These are phyloP conservation scores for Debaryomyces sp. DNA, from an alignment of 1,139 yeast genomes.

Conservation along the genomic window DNA sequence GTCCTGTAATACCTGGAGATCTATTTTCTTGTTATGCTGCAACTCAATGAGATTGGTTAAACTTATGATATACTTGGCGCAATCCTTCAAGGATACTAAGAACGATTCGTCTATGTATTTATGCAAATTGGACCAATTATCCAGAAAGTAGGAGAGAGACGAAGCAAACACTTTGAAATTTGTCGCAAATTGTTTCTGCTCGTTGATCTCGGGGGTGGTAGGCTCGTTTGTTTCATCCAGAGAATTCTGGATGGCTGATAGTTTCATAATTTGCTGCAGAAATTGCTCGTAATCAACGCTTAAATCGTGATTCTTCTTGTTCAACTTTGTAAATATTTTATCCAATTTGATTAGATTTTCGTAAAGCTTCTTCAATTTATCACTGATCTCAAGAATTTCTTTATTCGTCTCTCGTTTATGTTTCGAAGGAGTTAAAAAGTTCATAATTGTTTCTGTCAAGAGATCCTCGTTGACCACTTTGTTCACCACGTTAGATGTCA, in stretches of 20 bases:
- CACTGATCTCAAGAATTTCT: slow-evolving; percentile 83
- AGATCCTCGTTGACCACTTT: slow-evolving; percentile 60
- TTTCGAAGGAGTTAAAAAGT: slow-evolving; percentile 80
- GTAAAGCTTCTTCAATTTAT: slow-evolving; percentile 78
- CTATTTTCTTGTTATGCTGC: slow-evolving; percentile 90
- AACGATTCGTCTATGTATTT: slow-evolving; percentile 80
- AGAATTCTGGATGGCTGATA: slow-evolving; percentile 51
- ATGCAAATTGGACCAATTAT: slow-evolving; percentile 45
- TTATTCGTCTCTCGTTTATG: slow-evolving; percentile 69
- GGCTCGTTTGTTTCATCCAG: background rate
- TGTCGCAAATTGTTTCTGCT: slow-evolving; percentile 17
- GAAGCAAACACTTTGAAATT: slow-evolving; percentile 46
- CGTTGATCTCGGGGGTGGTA: background rate
- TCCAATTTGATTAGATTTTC: slow-evolving; percentile 82
- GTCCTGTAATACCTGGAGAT: slow-evolving; percentile 82
- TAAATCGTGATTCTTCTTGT: slow-evolving; percentile 73
- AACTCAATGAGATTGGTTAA: slow-evolving; percentile 76
- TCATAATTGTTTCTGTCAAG: slow-evolving; percentile 84
- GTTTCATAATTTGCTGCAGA: slow-evolving; percentile 66
- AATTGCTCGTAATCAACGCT: slow-evolving; percentile 74
- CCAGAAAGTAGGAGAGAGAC: slow-evolving; percentile 53
- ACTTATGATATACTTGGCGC: slow-evolving; percentile 81
- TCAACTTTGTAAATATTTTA: slow-evolving; percentile 70
- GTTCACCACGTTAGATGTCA: slow-evolving; percentile 34
- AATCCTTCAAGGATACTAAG: slow-evolving; percentile 78